Evolutionary conservation across 2,329 filamentous ascomycete species (phyloP).

Genomic region (Colletotrichum salicis): DNA sequence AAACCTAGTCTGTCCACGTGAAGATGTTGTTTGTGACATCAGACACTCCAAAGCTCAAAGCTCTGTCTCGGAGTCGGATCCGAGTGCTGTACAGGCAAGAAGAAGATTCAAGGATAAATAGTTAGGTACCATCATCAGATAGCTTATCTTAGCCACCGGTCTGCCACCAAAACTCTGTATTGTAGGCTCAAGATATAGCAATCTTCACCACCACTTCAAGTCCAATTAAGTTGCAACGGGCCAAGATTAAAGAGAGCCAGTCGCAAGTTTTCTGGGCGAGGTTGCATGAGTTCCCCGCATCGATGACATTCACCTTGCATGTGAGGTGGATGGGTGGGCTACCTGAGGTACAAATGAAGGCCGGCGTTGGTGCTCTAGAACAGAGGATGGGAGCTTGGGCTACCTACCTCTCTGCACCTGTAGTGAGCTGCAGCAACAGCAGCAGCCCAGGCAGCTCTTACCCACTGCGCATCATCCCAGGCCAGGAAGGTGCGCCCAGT

Average conservation of each 20-base stretch:
- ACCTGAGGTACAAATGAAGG: not conserved
- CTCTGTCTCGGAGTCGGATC: conserved; percentile 10
- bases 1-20: not conserved
- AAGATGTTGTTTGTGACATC: not conserved
- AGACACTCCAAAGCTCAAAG: not conserved
- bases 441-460: not conserved
- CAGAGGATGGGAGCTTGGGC: conserved; percentile 50
- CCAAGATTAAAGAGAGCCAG: not conserved
- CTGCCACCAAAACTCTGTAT: not conserved
- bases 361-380: conserved; percentile 11
- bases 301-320: conserved; percentile 17
- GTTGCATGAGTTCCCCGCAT: conserved; percentile 26
- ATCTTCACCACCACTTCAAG: not conserved
- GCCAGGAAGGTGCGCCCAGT: not conserved
- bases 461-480: conserved; percentile 15
- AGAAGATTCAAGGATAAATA: not conserved
- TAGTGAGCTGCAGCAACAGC: not conserved
- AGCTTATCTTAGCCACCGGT: too few relatives aligned
- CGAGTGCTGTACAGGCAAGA: not conserved
- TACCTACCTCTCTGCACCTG: conserved; percentile 24
- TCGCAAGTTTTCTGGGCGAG: not conserved
- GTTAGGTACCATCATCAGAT: too few relatives aligned
- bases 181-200: not conserved
- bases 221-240: not conserved
- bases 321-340: not conserved